These are phyloP conservation scores for Aspergillus amoenus DNA, from an alignment of 2,329 filamentous ascomycete genomes.

Conservation along the genomic window DNA sequence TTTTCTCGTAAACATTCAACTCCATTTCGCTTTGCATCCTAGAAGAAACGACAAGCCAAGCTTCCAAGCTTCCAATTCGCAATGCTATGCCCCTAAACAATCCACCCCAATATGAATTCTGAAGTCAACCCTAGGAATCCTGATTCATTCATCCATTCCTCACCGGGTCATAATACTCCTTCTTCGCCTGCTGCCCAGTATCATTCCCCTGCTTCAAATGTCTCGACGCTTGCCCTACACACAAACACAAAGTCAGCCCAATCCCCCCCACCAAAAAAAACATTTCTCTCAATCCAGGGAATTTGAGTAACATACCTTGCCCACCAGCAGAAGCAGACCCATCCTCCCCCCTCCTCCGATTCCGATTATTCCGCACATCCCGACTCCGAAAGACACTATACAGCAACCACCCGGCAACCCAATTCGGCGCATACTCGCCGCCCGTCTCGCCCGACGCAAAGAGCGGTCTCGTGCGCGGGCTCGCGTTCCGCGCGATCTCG, in stretches of 20 bases:
- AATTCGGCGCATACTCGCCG: constrained; percentile 48
- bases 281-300: too few species aligned
- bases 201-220: constrained; percentile 19
- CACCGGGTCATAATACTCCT: constrained; percentile 44
- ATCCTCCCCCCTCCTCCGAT: constrained; percentile 39
- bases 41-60: too few species aligned
- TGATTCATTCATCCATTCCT: constrained; percentile 30
- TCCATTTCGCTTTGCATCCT: too few species aligned
- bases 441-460: constrained; percentile 43
- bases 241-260: background rate
- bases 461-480: constrained; percentile 36
- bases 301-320: too few species aligned
- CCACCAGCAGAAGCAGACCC: background rate
- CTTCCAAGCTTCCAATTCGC: background rate
- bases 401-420: constrained; percentile 48
- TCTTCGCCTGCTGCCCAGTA: constrained; percentile 29
- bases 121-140: too few species aligned
- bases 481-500: constrained; percentile 44
- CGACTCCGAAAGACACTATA: constrained; percentile 50
- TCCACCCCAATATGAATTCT: too few species aligned
- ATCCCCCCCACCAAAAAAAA: too few species aligned
- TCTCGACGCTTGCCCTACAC: constrained; percentile 20
- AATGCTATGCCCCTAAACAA: background rate
- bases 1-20: too few species aligned
- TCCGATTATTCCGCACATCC: constrained; percentile 48